Conservation (phyloP, 331 rosid species). For the Quercus tomentella region DNA sequence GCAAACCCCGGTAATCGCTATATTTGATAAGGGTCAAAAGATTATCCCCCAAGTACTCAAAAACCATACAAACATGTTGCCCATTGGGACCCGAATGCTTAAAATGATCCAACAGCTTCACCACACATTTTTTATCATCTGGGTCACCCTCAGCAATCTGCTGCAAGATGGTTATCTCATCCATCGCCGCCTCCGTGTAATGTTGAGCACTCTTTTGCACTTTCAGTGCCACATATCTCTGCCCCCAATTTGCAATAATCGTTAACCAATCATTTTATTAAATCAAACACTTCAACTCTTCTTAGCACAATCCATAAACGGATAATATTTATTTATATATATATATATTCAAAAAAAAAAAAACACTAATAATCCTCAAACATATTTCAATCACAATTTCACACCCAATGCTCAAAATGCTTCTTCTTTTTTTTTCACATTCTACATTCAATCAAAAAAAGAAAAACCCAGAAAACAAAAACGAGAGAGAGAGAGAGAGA, state of each 20-base stretch:
- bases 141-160: constrained; percentile 91
- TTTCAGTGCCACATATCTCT: constrained; percentile 88
- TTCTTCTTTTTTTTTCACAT: background rate
- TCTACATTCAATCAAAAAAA: background rate
- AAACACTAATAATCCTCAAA: background rate
- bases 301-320: background rate
- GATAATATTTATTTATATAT: background rate
- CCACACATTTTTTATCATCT: constrained; percentile 78
- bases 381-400: background rate
- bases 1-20: constrained; percentile 82
- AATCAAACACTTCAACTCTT: background rate
- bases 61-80: constrained; percentile 94
- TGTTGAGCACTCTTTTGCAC: constrained; percentile 99
- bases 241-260: constrained; percentile 4
- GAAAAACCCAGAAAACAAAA: background rate
- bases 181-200: constrained; percentile 96
- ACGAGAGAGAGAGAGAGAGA: constrained; percentile 23
- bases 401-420: background rate
- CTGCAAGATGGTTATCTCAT: constrained; percentile 85
- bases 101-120: constrained; percentile 94
- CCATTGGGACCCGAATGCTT: constrained; percentile 97
- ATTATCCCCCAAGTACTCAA: constrained; percentile 93
- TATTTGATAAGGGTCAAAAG: constrained; percentile 83
- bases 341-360: too few relatives aligned
- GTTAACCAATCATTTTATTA: background rate